phyloP scores from a whole-genome alignment of 148 eudicot genomes.

The Gaultheria prostrata region DNA sequence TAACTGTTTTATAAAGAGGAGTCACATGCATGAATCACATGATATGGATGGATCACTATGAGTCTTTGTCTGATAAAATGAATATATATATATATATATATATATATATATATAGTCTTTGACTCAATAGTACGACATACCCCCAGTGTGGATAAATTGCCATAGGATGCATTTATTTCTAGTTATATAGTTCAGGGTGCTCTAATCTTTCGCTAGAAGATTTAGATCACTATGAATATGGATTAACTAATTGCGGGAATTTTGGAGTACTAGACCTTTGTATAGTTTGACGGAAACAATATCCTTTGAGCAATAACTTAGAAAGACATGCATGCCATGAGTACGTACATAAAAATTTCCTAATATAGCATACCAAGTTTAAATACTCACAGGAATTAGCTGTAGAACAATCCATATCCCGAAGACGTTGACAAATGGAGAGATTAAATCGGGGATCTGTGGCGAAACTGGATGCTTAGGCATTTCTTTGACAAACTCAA shows the following conservation, averaged over 20 bases:
- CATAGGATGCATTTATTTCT: background rate
- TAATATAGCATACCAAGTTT: background rate
- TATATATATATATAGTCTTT: too few species aligned
- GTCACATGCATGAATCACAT: background rate
- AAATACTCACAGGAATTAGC: slow-evolving; percentile 52
- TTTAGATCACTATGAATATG: background rate
- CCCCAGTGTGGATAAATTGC: too few species aligned
- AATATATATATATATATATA: too few species aligned
- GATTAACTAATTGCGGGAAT: background rate
- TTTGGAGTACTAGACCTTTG: too few species aligned
- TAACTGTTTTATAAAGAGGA: background rate
- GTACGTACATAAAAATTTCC: background rate
- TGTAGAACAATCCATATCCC: slow-evolving; percentile 71
- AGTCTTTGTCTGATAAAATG: background rate
- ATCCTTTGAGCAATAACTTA: background rate
- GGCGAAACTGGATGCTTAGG: slow-evolving; percentile 57
- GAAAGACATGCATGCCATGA: background rate
- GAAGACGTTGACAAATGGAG: slow-evolving; percentile 66
- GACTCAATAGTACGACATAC: too few species aligned
- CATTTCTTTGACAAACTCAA: slow-evolving; percentile 90
- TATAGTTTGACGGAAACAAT: too few species aligned
- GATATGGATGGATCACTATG: background rate
- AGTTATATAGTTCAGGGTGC: background rate
- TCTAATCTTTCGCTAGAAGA: background rate
- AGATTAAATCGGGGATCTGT: slow-evolving; percentile 48